A percentile compares a stretch with the other conserved stretches of the same genome.
These are phyloP conservation scores for Pinus tabuliformis DNA, from an alignment of 75 land plant species.

Conservation along the genomic window DNA sequence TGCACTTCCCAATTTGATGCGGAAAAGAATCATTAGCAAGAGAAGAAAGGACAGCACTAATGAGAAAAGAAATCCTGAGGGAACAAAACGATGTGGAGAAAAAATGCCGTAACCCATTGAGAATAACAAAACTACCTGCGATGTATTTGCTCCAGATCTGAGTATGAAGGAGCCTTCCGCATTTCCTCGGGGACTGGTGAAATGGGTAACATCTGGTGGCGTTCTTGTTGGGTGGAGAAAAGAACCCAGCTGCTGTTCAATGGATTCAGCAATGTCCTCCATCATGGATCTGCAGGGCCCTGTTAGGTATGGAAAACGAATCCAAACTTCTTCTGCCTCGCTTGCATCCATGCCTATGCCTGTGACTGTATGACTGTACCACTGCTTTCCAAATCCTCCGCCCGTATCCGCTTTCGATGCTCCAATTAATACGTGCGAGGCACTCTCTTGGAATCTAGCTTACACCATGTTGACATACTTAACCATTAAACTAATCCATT, in stretches of 20 bases:
- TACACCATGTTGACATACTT: no score
- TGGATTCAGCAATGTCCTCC: slow-evolving; percentile 23
- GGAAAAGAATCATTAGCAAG: neutral
- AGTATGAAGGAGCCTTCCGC: slow-evolving; percentile 41
- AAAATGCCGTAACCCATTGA: neutral
- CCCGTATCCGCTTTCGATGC: no score
- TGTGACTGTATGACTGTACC: no score
- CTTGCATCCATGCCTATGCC: neutral
- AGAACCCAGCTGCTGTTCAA: slow-evolving; percentile 26
- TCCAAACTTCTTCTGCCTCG: slow-evolving; percentile 14
- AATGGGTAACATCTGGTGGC: slow-evolving; percentile 32
- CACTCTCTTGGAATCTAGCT: no score
- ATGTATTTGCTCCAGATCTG: slow-evolving; percentile 32
- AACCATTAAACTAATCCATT: no score
- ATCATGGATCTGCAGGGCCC: slow-evolving; percentile 25
- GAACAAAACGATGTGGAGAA: neutral
- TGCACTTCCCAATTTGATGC: slow-evolving; percentile 8
- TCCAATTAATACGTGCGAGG: no score
- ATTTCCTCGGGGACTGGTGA: slow-evolving; percentile 23
- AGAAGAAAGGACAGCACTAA: neutral
- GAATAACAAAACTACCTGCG: slow-evolving; percentile 22
- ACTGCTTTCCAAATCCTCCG: no score
- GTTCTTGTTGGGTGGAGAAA: slow-evolving; percentile 20
- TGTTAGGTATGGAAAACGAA: slow-evolving; percentile 29
- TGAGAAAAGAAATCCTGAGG: neutral